Evolutionary conservation across 2,329 filamentous ascomycete genomes (phyloP).

Genomic region (Clonostachys rosea): DNA sequence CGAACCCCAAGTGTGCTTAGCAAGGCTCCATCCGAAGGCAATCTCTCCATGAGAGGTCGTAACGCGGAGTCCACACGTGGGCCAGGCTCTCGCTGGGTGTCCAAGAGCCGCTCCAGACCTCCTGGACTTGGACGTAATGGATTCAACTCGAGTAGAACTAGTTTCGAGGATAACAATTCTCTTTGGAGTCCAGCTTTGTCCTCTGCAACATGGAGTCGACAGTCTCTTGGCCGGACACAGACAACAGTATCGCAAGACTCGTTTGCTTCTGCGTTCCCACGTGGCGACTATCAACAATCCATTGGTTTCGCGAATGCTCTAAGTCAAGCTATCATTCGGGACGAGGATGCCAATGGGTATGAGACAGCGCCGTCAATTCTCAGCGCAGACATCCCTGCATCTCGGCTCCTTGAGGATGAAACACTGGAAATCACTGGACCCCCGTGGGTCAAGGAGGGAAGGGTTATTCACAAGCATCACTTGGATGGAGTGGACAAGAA

Average conservation of each 20-base stretch:
- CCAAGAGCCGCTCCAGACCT: constrained; percentile 74
- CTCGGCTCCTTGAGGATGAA: constrained; percentile 83
- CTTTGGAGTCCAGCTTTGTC: constrained; percentile 82
- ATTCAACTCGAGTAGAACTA: constrained; percentile 87
- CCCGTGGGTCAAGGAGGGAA: constrained; percentile 98
- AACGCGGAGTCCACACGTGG: constrained; percentile 52
- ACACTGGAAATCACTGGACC: constrained; percentile 85
- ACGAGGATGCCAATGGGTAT: constrained; percentile 61
- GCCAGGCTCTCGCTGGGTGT: constrained; percentile 68
- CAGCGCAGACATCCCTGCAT: constrained; percentile 55
- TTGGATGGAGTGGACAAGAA: constrained; percentile 87
- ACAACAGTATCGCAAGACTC: constrained; percentile 92
- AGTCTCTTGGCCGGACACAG: constrained; percentile 85
- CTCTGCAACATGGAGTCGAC: constrained; percentile 94
- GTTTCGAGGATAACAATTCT: constrained; percentile 84
- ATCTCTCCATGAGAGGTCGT: constrained; percentile 65
- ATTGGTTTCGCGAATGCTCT: constrained; percentile 97
- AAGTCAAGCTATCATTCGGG: constrained; percentile 93
- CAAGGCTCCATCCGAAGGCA: constrained; percentile 84
- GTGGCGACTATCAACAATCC: constrained; percentile 86
- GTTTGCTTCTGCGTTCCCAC: constrained; percentile 70
- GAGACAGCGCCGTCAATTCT: constrained; percentile 41
- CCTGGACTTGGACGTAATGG: constrained; percentile 70
- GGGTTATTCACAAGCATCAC: constrained; percentile 94
- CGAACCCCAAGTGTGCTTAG: constrained; percentile 87